Evolutionary conservation across 2,329 filamentous ascomycete genomes (phyloP).

Genomic region (Escovopsis weberi): DNA sequence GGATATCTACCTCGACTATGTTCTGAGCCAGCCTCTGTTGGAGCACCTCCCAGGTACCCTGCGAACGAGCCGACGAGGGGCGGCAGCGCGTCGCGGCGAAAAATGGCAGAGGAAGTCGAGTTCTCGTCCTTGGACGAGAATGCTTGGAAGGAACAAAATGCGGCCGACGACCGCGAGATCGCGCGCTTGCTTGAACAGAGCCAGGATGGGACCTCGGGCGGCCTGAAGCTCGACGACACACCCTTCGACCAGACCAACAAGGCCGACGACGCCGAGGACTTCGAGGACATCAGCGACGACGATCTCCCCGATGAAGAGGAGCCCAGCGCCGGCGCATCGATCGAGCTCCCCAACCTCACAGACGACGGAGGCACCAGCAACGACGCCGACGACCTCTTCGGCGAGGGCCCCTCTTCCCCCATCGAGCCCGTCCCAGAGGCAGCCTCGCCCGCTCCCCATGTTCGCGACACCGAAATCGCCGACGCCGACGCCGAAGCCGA

Average conservation of each 20-base stretch:
- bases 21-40: constrained; percentile 3
- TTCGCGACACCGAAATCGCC: constrained; percentile 24
- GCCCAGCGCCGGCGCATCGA: constrained; percentile 24
- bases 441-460: constrained; percentile 28
- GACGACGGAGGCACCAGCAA: constrained; percentile 47
- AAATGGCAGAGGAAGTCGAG: constrained; percentile 19
- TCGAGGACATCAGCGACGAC: constrained; percentile 79
- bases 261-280: constrained; percentile 85
- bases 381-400: constrained; percentile 52
- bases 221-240: constrained; percentile 27
- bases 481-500: constrained; percentile 7
- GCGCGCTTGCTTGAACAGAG: constrained; percentile 28
- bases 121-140: constrained; percentile 21
- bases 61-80: constrained; percentile 11
- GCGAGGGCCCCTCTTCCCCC: constrained; percentile 41
- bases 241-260: constrained; percentile 58
- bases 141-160: constrained; percentile 28
- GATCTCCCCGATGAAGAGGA: constrained; percentile 76
- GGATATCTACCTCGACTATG: too few species aligned
- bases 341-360: constrained; percentile 38
- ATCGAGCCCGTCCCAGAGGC: constrained; percentile 26
- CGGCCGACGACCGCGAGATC: constrained; percentile 34
- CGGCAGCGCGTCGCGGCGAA: constrained; percentile 11
- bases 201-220: constrained; percentile 23
- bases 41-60: constrained; percentile 7